Evolutionary conservation across 331 rosid genomes (phyloP).

Genomic region (Cucumis variabilis): DNA sequence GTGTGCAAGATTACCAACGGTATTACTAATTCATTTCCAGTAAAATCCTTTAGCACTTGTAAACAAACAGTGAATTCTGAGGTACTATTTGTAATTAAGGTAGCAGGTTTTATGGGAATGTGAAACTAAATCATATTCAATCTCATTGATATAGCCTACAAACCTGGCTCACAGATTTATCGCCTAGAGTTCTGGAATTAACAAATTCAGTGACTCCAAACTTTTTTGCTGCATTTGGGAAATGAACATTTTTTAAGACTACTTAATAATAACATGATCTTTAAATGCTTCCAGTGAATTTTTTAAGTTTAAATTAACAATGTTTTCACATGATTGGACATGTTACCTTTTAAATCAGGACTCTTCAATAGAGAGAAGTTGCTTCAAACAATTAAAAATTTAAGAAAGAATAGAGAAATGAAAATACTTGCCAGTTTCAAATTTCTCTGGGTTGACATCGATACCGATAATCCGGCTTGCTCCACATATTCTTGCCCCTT

Average conservation of each 20-base stretch:
- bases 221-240: conserved; percentile 59
- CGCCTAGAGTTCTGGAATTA: conserved; percentile 48
- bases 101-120: background rate
- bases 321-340: background rate
- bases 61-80: background rate
- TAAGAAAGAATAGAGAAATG: background rate
- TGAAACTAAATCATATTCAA: background rate
- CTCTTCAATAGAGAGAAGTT: background rate
- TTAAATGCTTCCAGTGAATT: background rate
- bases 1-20: background rate
- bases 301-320: background rate
- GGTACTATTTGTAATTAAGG: background rate
- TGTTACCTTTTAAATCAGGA: background rate
- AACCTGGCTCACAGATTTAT: conserved; percentile 83
- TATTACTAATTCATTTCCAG: background rate
- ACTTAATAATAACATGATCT: background rate
- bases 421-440: conserved; percentile 60
- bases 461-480: conserved; percentile 85
- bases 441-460: conserved; percentile 72
- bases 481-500: conserved; percentile 92
- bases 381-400: background rate
- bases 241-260: background rate
- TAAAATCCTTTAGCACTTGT: background rate
- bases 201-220: conserved; percentile 85
- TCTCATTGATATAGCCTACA: background rate